Evolutionary conservation across 805 yeast species (phyloP), one percentile per base, ranked within the genome.

Genomic region (Komagataella ulmi): DNA sequence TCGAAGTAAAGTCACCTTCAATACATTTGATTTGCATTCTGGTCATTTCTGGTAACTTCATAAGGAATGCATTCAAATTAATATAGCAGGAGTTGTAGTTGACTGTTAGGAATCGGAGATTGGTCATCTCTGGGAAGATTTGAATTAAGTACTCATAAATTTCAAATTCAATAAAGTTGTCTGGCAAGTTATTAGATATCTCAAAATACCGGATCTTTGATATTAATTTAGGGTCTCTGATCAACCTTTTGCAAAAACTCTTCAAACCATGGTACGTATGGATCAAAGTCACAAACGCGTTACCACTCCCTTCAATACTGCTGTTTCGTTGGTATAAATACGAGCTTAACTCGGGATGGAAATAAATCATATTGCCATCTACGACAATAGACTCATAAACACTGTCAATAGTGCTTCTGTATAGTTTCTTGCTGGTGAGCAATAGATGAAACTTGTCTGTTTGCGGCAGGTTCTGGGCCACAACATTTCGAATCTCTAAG

Each of bases 361-460:
- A 60, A 44, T 56, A 58, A 2, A 54, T 51, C 23, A 54, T 54
- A n/a, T 57, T 51, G 0, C 59, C 56, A 36, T 62, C 65, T 8
- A 62, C 52, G 8, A 60, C 55, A 5, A 63, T 52, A 1, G 65
- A 55, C 50, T 49, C 56, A 46, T 63, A 62, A 2, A 62, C 52
- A 46, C 61, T 53, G 44, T 46, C 24, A 18, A 54, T 40, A 23
- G 56, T 50, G 6, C 54, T 45, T 2, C 24, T 17, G 49, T 59
- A 55, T 3, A 58, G 17, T 2, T 50, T 24, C 30, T 51, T 57
- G 49, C 51, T 56, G 18, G 57, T 49, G 7, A 55, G 53, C 46
- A 56, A 47, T 24, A 61, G 50, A 48, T 60, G 65, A 52, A 55
- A 60, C 40, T 64, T 58, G 47, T 62, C 66, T 2, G 58, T 43